These are phyloP conservation scores for Paraleonurus japonicus DNA, from an alignment of 257 asterid species.

Conservation along the genomic window DNA sequence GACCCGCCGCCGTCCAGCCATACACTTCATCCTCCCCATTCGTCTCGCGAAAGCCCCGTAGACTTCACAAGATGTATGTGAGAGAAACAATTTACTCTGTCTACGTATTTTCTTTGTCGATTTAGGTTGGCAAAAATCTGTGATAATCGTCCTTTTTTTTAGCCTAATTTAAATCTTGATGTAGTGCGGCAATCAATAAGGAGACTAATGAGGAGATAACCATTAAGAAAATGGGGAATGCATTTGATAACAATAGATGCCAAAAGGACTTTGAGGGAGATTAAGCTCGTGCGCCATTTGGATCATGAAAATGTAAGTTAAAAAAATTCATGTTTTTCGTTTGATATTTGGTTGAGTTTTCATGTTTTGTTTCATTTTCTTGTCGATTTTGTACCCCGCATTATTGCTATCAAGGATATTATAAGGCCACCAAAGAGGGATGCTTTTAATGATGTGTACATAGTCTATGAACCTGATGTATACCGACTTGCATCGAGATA, in stretches of 20 bases:
- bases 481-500: constrained; percentile 88
- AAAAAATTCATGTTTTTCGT: background rate
- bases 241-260: constrained; percentile 82
- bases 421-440: constrained; percentile 72
- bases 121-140: background rate
- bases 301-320: constrained; percentile 73
- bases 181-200: constrained; percentile 72
- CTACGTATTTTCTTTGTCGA: too few species aligned
- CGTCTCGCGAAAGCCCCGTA: too few species aligned
- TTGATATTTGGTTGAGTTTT: background rate
- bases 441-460: constrained; percentile 73
- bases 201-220: constrained; percentile 78
- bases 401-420: constrained; percentile 76
- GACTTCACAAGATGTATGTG: too few species aligned
- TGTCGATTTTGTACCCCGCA: constrained; percentile 35
- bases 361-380: background rate
- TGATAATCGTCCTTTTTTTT: background rate
- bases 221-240: constrained; percentile 81
- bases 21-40: too few species aligned
- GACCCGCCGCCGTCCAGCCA: too few species aligned
- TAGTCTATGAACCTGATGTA: constrained; percentile 82
- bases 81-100: too few species aligned
- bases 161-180: background rate
- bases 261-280: constrained; percentile 81
- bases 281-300: constrained; percentile 76